phyloP scores from a whole-genome alignment of 2,329 filamentous ascomycete species.

The Trichoderma brevicompactum region DNA sequence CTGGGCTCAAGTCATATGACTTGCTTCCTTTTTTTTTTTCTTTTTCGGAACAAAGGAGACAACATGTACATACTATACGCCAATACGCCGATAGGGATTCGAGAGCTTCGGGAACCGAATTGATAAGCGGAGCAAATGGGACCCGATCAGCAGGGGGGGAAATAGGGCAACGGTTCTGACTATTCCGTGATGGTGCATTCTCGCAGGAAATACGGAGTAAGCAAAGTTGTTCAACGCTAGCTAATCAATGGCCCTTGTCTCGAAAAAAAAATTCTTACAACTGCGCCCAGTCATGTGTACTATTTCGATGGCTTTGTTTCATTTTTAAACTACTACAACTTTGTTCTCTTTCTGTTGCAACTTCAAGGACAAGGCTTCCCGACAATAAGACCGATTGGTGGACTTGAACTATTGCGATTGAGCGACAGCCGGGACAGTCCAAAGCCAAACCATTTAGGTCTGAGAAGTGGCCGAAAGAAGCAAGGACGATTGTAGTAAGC shows the following conservation, averaged over 20 bases:
- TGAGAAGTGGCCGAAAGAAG: neutral
- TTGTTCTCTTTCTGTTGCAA: too few species aligned
- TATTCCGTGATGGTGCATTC: neutral
- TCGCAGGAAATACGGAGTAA: neutral
- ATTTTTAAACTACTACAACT: too few species aligned
- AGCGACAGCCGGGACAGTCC: constrained; percentile 8
- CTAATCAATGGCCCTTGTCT: neutral
- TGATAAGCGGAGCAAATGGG: too few species aligned
- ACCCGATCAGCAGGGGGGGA: too few species aligned
- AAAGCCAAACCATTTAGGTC: neutral
- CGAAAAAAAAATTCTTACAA: too few species aligned
- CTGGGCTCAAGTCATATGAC: neutral
- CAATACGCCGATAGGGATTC: too few species aligned
- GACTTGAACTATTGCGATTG: constrained; percentile 5
- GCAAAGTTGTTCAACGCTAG: neutral
- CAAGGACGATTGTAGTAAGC: neutral
- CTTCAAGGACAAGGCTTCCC: neutral
- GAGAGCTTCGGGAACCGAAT: too few species aligned
- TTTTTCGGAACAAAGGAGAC: neutral
- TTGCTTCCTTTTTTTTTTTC: neutral
- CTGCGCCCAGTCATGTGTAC: too few species aligned
- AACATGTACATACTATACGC: neutral
- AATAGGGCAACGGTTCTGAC: neutral
- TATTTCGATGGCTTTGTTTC: too few species aligned
- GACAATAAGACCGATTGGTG: constrained; percentile 7